A percentile compares a stretch with the other conserved stretches of the same genome.
Conservation (phyloP, 2,329 filamentous ascomycete genomes). For the Xylaria sp. region DNA sequence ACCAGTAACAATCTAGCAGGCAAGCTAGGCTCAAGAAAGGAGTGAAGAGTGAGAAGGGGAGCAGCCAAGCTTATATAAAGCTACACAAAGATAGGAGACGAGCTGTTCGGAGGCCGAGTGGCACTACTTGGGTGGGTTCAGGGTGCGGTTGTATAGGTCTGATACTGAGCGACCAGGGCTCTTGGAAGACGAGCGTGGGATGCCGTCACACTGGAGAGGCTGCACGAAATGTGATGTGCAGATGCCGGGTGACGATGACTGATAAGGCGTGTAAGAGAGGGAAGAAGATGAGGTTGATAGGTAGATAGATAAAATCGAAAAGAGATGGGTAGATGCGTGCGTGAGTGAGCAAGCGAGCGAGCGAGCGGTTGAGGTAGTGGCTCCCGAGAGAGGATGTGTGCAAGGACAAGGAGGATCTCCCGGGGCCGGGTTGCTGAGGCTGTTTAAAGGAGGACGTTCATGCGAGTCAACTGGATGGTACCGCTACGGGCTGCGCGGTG, state of each 20-base stretch:
- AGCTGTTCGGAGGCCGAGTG: constrained; percentile 25
- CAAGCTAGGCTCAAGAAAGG: constrained; percentile 9
- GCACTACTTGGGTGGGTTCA: constrained; percentile 17
- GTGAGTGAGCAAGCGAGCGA: background rate
- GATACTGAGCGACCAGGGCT: constrained; percentile 34
- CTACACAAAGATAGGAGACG: constrained; percentile 7
- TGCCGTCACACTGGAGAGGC: constrained; percentile 27
- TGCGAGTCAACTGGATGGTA: constrained; percentile 29
- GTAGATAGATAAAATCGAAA: background rate
- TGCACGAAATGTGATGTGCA: constrained; percentile 34
- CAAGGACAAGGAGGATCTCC: constrained; percentile 26
- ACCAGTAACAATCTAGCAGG: constrained; percentile 25
- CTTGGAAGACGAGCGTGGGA: constrained; percentile 27
- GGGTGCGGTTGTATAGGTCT: constrained; percentile 27
- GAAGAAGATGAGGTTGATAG: constrained; percentile 13
- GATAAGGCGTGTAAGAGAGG: constrained; percentile 28
- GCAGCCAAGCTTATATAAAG: constrained; percentile 31
- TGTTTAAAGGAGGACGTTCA: constrained; percentile 32
- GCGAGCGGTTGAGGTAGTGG: background rate
- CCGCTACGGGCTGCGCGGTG: constrained; percentile 12
- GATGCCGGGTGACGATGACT: constrained; percentile 28
- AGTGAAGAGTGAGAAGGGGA: constrained; percentile 14
- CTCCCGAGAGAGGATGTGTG: constrained; percentile 25
- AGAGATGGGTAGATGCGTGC: constrained; percentile 13
- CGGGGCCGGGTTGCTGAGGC: constrained; percentile 29